These are phyloP conservation scores for Omphalotus olearius DNA, from an alignment of 1,284 basidiomycete genomes.

Conservation along the genomic window DNA sequence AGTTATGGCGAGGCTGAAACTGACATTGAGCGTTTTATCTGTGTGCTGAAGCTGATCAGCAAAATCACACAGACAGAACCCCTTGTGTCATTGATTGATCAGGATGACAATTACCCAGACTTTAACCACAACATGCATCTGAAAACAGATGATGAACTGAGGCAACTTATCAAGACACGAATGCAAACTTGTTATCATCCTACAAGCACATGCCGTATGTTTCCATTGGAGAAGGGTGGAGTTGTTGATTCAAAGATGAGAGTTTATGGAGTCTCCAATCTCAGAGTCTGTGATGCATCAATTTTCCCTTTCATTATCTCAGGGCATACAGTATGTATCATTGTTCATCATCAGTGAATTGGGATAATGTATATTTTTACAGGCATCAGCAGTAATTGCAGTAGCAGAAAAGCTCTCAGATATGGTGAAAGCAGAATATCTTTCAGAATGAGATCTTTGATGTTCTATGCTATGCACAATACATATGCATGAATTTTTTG, in stretches of 20 bases:
- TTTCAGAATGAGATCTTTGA: too few relatives aligned
- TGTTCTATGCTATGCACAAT: too few relatives aligned
- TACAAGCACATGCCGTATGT: constrained; percentile 47
- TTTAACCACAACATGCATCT: constrained; percentile 41
- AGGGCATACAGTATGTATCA: constrained; percentile 56
- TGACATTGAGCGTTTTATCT: constrained; percentile 55
- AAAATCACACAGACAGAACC: constrained; percentile 50
- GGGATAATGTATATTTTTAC: not conserved
- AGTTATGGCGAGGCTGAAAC: constrained; percentile 56
- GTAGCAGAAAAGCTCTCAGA: not conserved
- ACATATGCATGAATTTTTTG: too few relatives aligned
- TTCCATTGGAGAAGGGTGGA: constrained; percentile 27
- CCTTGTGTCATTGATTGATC: constrained; percentile 35
- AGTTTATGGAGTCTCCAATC: constrained; percentile 18
- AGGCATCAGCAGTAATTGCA: constrained; percentile 4
- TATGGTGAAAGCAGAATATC: not conserved
- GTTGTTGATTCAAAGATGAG: constrained; percentile 20
- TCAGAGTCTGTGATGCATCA: constrained; percentile 41
- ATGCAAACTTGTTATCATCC: constrained; percentile 50
- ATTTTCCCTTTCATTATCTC: constrained; percentile 55
- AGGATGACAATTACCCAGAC: constrained; percentile 33
- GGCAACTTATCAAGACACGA: constrained; percentile 39
- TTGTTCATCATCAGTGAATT: not conserved
- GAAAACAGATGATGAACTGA: constrained; percentile 40
- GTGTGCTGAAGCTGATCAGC: constrained; percentile 45